phyloP scores from a whole-genome alignment of 129 eudicot genomes.

The Helianthus annuus region HanXRQr2.0-SUNRISE NC_035437.2:171985982-171986481 shows the following conservation, averaged over 20 bases:
- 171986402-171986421: constrained; percentile 92
- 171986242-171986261: not conserved
- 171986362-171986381: constrained; percentile 96
- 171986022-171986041: not conserved
- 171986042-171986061: not conserved
- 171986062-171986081: not conserved
- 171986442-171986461: constrained; percentile 98
- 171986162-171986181: not conserved
- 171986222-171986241: not conserved
- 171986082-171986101: not conserved
- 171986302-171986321: not conserved
- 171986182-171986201: not conserved
- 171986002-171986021: not conserved
- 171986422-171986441: constrained; percentile 99
- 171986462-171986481: constrained; percentile 45
- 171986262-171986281: too few relatives aligned
- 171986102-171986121: not conserved
- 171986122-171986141: not conserved
- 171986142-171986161: not conserved
- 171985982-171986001: not conserved
- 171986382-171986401: constrained; percentile 96
- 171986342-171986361: constrained; percentile 88
- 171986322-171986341: constrained; percentile 63
- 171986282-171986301: too few relatives aligned
- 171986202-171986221: not conserved